Evolutionary conservation across 352 stramenopile species (phyloP).

Genomic region (Paralagenidium karlingii): DNA sequence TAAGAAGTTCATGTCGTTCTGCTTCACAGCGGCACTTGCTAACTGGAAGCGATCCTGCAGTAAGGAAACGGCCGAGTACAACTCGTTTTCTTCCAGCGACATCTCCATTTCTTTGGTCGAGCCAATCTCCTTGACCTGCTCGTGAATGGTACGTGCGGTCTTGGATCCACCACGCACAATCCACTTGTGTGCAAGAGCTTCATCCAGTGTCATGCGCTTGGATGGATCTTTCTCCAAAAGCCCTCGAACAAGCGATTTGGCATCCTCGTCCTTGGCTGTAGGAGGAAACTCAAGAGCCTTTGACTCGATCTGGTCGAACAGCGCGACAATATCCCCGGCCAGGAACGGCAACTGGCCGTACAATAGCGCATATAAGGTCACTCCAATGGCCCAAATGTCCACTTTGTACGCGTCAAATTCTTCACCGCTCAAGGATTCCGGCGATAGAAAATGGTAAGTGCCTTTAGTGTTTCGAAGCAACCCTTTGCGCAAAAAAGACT

Average conservation of each 20-base stretch:
- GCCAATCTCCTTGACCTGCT: not conserved
- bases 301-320: slow-evolving; percentile 86
- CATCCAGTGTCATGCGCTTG: slow-evolving; percentile 45
- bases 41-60: slow-evolving; percentile 32
- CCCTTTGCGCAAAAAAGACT: slow-evolving; percentile 6
- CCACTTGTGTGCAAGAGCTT: slow-evolving; percentile 65
- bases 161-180: slow-evolving; percentile 14
- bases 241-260: slow-evolving; percentile 44
- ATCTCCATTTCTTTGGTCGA: not conserved
- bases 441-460: slow-evolving; percentile 65
- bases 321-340: slow-evolving; percentile 60
- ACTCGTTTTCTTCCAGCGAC: slow-evolving; percentile 31
- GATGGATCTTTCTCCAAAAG: slow-evolving; percentile 74
- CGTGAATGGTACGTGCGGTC: not conserved
- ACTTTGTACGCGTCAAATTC: slow-evolving; percentile 74
- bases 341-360: slow-evolving; percentile 84
- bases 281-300: slow-evolving; percentile 36
- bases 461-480: slow-evolving; percentile 62
- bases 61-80: slow-evolving; percentile 34
- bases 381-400: slow-evolving; percentile 86
- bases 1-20: not conserved
- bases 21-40: slow-evolving; percentile 11
- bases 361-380: slow-evolving; percentile 86
- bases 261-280: slow-evolving; percentile 25
- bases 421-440: slow-evolving; percentile 46